Conservation (phyloP, 176 grass and related monocot species). For the Bromus sterilis region DNA sequence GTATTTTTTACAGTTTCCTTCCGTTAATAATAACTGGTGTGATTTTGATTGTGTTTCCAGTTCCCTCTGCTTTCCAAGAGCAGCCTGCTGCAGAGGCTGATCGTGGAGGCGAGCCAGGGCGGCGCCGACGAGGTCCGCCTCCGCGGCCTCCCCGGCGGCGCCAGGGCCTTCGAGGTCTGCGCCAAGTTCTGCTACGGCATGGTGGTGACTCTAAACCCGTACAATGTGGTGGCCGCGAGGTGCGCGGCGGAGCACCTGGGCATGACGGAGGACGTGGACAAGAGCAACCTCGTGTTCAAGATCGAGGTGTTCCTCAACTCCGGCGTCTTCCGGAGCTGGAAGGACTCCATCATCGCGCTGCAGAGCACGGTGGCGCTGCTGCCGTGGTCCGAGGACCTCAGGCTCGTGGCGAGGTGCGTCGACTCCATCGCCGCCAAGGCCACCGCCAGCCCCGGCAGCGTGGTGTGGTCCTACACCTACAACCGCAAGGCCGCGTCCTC, state of each 20-base stretch:
- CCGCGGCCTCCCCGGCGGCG: constrained; percentile 65
- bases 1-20: no score
- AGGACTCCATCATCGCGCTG: constrained; percentile 71
- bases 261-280: constrained; percentile 85
- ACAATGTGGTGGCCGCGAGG: constrained; percentile 58
- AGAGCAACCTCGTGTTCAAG: constrained; percentile 73
- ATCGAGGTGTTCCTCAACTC: constrained; percentile 81
- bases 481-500: constrained; percentile 56
- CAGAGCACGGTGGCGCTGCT: constrained; percentile 56
- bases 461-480: constrained; percentile 71
- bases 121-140: constrained; percentile 50
- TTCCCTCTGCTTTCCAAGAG: constrained; percentile 92
- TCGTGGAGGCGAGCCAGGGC: constrained; percentile 51
- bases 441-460: constrained; percentile 44
- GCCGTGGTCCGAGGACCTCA: constrained; percentile 74
- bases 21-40: neutral
- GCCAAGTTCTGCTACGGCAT: constrained; percentile 97
- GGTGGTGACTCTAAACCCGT: constrained; percentile 74
- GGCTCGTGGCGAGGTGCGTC: constrained; percentile 66
- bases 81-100: constrained; percentile 52
- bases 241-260: constrained; percentile 83
- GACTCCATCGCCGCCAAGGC: constrained; percentile 77
- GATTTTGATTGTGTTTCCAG: constrained; percentile 24
- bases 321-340: constrained; percentile 65
- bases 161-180: constrained; percentile 62